Evolutionary conservation across 75 land plant genomes (phyloP), one percentile per base, ranked within the genome.

Genomic region (Cunninghamia lanceolata): DNA sequence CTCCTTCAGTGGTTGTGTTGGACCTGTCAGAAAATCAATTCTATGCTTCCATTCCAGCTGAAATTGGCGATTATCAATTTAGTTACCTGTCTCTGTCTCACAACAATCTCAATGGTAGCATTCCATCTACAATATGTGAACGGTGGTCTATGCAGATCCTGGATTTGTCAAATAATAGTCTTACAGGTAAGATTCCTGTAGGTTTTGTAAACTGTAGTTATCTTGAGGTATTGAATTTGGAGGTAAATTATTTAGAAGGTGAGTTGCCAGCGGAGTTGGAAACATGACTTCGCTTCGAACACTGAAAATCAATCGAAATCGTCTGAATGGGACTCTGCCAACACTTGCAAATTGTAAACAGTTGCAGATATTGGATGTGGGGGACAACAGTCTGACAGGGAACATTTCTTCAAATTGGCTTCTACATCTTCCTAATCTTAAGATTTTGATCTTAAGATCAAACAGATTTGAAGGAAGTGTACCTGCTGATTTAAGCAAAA

Each of bases 91-190:
- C 90, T 16, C 47, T 90, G n/a, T 87, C 91, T 52, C 76, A 80
- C n/a, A 93, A 91, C 59, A 83, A 59, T 16, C 34, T 91, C 6
- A 13, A 21, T 17, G 94, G 94, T 9, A 14, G 15, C 10, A 89
- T 93, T 14, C 94, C 94, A 40, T 39, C 46, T 35, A 86, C 90
- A 8, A 50, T 93, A 3, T 91, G 92, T 85, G 76, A 88, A 68
- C 71, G 85, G 0, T 9, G 8, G n/a, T n/a, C 14, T 39, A 87
- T 93, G 47, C 68, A 74, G 78, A 83, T 85, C 11, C 87, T 93
- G 14, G 90, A 91, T 66, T 39, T 93, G 17, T 91, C 93, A 13
- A n/a, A 82, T 32, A 93, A 93, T 54, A 13, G n/a, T 0, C 85
- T 93, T 47, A 85, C 17, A 39, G 92, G 92, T 6, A 1, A 73